phyloP scores from a whole-genome alignment of 2,329 filamentous ascomycete genomes.

The Mariannaea elegans region DNA sequence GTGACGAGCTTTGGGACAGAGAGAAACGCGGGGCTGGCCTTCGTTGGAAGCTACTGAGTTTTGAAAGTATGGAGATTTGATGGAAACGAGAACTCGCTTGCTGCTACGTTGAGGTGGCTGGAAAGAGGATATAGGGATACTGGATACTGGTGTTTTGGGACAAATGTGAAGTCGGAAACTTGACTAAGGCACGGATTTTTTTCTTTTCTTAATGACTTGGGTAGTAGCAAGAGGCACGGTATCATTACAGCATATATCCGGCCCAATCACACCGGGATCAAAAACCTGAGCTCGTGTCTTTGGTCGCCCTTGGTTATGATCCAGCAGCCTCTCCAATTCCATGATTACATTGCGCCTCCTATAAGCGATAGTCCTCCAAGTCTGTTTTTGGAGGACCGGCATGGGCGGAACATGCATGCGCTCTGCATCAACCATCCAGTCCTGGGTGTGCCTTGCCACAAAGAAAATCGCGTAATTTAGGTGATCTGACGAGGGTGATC shows the following conservation, averaged over 20 bases:
- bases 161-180: neutral
- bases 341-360: too few species aligned
- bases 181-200: neutral
- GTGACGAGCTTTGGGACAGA: neutral
- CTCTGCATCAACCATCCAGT: neutral
- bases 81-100: neutral
- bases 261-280: constrained; percentile 7
- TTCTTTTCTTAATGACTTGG: too few species aligned
- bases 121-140: neutral
- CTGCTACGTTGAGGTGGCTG: neutral
- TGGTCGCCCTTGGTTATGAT: neutral
- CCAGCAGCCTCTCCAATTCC: neutral
- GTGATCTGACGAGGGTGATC: neutral
- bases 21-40: constrained; percentile 8
- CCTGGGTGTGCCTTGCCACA: too few species aligned
- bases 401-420: neutral
- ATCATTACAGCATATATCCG: constrained; percentile 2
- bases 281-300: neutral
- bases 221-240: too few species aligned
- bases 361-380: too few species aligned
- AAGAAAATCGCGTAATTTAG: neutral
- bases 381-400: too few species aligned
- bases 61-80: constrained; percentile 3
- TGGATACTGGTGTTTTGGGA: neutral
- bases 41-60: neutral